Conservation (phyloP, 352 stramenopile genomes). For the Globisporangium uncinulatum region DNA sequence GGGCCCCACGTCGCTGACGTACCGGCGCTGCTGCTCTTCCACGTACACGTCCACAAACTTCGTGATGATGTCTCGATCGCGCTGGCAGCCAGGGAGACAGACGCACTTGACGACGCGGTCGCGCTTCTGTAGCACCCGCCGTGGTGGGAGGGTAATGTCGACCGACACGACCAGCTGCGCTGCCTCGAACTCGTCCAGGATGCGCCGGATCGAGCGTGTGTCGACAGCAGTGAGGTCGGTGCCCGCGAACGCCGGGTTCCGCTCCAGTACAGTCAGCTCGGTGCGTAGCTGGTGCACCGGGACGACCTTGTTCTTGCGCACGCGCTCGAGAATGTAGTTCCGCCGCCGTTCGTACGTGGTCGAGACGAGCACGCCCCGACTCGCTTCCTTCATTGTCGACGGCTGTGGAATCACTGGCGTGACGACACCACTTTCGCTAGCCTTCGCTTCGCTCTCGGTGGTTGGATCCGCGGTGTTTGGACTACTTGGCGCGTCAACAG, state of each 20-base stretch:
- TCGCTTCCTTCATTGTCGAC: constrained; percentile 52
- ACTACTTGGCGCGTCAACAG: not conserved
- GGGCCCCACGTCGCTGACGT: constrained; percentile 43
- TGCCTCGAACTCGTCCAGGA: constrained; percentile 55
- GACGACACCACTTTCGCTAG: not conserved
- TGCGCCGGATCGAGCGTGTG: constrained; percentile 58
- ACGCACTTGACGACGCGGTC: constrained; percentile 66
- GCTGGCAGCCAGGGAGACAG: constrained; percentile 45
- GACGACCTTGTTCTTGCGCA: constrained; percentile 57
- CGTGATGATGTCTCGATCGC: constrained; percentile 37
- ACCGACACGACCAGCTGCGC: constrained; percentile 42
- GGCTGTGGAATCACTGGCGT: constrained; percentile 23
- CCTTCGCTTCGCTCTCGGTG: constrained; percentile 1
- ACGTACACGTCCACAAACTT: constrained; percentile 60
- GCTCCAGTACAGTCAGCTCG: constrained; percentile 46
- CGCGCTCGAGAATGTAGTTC: constrained; percentile 51
- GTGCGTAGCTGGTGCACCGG: constrained; percentile 62
- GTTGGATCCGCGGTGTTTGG: not conserved
- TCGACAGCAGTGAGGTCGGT: constrained; percentile 43
- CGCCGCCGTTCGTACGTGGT: constrained; percentile 48
- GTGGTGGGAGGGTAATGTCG: constrained; percentile 63
- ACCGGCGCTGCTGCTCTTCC: constrained; percentile 60
- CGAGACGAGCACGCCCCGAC: constrained; percentile 38
- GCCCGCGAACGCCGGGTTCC: constrained; percentile 14
- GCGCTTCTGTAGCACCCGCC: constrained; percentile 59